phyloP scores from a whole-genome alignment of 2,329 filamentous ascomycete genomes.

The Dothistroma septosporum region DNA sequence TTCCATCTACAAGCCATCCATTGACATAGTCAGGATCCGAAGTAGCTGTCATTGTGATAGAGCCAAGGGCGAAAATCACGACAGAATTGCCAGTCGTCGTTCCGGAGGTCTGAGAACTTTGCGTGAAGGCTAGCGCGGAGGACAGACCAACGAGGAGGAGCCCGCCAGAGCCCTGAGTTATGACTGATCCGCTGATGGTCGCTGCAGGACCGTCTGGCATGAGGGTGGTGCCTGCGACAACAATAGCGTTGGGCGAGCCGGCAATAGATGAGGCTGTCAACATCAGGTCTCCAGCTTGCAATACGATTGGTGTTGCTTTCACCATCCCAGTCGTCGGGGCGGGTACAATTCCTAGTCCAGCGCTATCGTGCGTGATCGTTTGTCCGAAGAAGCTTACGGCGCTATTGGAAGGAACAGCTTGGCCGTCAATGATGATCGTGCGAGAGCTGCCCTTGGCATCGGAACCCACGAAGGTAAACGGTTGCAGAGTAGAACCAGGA shows the following conservation, averaged over 20 bases:
- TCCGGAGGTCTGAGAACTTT: not conserved
- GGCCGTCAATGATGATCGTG: not conserved
- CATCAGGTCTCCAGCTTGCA: not conserved
- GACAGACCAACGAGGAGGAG: not conserved
- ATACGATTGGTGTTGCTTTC: not conserved
- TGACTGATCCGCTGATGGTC: not conserved
- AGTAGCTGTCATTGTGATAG: not conserved
- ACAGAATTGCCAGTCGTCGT: not conserved
- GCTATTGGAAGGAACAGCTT: not conserved
- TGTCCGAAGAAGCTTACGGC: not conserved
- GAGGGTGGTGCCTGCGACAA: not conserved
- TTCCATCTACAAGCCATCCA: not conserved
- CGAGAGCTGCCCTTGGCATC: too few species aligned
- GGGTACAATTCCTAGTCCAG: constrained; percentile 6
- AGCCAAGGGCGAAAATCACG: not conserved
- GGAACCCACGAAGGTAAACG: too few species aligned
- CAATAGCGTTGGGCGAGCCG: not conserved
- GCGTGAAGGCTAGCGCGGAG: not conserved
- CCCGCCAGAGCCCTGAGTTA: constrained; percentile 3
- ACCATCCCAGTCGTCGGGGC: not conserved
- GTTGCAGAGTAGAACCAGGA: too few species aligned
- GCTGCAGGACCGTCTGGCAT: constrained; percentile 2
- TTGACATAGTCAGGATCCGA: not conserved
- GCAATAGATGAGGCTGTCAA: not conserved
- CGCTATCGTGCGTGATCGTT: constrained; percentile 4